These are phyloP conservation scores for Phialophora chinensis DNA, from an alignment of 2,329 filamentous ascomycete genomes.

Conservation along the genomic window DNA sequence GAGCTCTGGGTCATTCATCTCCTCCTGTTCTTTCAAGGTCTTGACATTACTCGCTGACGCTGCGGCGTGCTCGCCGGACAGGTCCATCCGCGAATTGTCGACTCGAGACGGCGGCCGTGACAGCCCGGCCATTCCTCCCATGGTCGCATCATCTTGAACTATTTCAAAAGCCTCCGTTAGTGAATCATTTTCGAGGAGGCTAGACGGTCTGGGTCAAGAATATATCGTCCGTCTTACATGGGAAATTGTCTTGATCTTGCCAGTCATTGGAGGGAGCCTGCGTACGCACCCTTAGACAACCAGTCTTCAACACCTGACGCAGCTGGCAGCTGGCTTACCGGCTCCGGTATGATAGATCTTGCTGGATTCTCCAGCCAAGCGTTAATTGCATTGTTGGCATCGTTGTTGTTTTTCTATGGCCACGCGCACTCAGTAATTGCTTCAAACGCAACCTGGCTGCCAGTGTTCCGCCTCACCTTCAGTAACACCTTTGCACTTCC, in stretches of 20 bases:
- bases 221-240: conserved; percentile 29
- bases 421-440: not conserved
- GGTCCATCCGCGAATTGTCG: conserved; percentile 44
- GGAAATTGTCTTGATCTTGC: conserved; percentile 37
- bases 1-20: conserved; percentile 51
- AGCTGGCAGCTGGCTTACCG: conserved; percentile 10
- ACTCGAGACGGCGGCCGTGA: conserved; percentile 56
- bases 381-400: conserved; percentile 54
- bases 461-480: conserved; percentile 17
- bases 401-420: conserved; percentile 51
- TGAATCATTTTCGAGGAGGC: not conserved
- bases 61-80: conserved; percentile 42
- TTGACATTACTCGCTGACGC: conserved; percentile 40
- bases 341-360: conserved; percentile 27
- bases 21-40: conserved; percentile 45
- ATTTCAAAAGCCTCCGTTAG: conserved; percentile 42
- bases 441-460: not conserved
- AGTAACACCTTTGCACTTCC: conserved; percentile 29
- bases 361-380: conserved; percentile 55
- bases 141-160: conserved; percentile 46
- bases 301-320: not conserved
- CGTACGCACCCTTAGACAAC: conserved; percentile 7
- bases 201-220: not conserved
- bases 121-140: conserved; percentile 48
- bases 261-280: conserved; percentile 32